A percentile compares a stretch with the other conserved stretches of the same genome.
phyloP scores from a whole-genome alignment of 169 alveolate species.

The Plasmodium yoelii region DNA sequence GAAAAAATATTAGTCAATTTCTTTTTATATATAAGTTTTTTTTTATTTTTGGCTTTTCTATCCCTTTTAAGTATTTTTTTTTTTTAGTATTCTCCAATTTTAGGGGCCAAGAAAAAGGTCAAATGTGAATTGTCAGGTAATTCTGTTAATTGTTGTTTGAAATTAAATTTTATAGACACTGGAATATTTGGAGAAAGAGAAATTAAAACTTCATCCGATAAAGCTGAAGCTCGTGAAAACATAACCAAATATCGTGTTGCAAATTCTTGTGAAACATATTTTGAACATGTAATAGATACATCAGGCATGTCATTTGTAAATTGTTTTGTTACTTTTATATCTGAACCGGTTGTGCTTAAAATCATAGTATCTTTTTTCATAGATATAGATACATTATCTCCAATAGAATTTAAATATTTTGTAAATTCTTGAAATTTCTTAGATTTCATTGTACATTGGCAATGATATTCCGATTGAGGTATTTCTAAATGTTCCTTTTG shows the following conservation, averaged over 20 bases:
- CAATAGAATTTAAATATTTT: conserved; percentile 87
- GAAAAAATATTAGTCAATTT: not conserved
- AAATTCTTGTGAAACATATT: conserved; percentile 88
- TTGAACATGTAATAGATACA: conserved; percentile 81
- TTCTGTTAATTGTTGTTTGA: conserved; percentile 62
- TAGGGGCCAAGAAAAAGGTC: conserved; percentile 86
- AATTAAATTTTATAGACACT: conserved; percentile 83
- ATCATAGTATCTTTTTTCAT: conserved; percentile 87
- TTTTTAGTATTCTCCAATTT: conserved; percentile 81
- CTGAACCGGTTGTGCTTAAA: conserved; percentile 89
- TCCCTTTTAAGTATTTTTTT: not conserved
- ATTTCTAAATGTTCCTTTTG: conserved; percentile 88
- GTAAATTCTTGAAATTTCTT: conserved; percentile 88
- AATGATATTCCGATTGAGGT: conserved; percentile 88
- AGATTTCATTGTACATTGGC: conserved; percentile 88
- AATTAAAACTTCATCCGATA: conserved; percentile 89
- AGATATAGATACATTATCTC: conserved; percentile 88
- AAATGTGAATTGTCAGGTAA: conserved; percentile 60
- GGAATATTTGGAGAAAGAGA: conserved; percentile 90
- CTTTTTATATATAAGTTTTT: not conserved
- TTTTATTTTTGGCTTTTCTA: not conserved
- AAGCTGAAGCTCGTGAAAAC: conserved; percentile 87
- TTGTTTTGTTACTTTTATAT: conserved; percentile 85
- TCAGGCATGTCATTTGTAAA: conserved; percentile 88
- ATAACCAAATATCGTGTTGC: conserved; percentile 88